Evolutionary conservation across 1,284 basidiomycete species (phyloP).

Genomic region (Leucoagaricus sp.): DNA sequence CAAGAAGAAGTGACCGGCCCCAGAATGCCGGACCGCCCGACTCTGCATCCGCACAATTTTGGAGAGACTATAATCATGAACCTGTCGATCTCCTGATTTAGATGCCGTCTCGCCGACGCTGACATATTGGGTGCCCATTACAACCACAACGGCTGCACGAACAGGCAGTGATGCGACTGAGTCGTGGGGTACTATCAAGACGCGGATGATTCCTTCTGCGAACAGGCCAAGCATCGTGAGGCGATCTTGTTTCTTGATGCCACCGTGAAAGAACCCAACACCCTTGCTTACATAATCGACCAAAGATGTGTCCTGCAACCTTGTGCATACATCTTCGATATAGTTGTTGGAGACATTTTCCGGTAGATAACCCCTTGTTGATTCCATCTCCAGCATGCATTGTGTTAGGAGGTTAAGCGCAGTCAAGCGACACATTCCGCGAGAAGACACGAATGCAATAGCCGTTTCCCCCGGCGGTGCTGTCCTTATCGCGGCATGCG

Average conservation of each 20-base stretch:
- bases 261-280: conserved; percentile 86
- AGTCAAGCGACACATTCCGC: conserved; percentile 75
- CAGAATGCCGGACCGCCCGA: conserved; percentile 69
- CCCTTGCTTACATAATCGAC: conserved; percentile 85
- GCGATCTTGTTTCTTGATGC: conserved; percentile 72
- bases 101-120: conserved; percentile 44
- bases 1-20: conserved; percentile 73
- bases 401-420: conserved; percentile 89
- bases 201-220: conserved; percentile 78
- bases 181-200: conserved; percentile 83
- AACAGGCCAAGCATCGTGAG: conserved; percentile 82
- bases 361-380: conserved; percentile 73
- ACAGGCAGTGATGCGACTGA: conserved; percentile 87
- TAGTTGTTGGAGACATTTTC: conserved; percentile 51
- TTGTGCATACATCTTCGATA: conserved; percentile 61
- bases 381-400: conserved; percentile 77
- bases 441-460: conserved; percentile 92
- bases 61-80: conserved; percentile 78
- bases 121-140: conserved; percentile 92
- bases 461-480: conserved; percentile 49
- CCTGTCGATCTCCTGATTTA: conserved; percentile 50
- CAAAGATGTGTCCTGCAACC: conserved; percentile 69
- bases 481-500: conserved; percentile 66
- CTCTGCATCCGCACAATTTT: conserved; percentile 94
- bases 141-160: conserved; percentile 78